These are phyloP conservation scores for Cladophialophora chaetospira DNA, from an alignment of 2,329 filamentous ascomycete genomes.

Conservation along the genomic window DNA sequence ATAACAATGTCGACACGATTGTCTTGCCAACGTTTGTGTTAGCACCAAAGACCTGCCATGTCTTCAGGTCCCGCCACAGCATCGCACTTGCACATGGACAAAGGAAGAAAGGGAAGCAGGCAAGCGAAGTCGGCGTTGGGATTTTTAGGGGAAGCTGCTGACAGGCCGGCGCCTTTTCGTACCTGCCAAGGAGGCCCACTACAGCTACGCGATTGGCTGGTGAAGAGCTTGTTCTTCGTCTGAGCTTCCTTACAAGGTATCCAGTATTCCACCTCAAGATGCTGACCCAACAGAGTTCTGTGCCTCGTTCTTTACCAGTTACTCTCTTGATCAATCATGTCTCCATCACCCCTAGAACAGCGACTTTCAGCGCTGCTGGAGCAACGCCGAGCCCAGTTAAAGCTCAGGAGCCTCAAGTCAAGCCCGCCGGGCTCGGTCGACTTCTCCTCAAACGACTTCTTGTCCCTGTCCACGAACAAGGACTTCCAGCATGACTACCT, in stretches of 20 bases:
- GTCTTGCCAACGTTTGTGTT: constrained; percentile 88
- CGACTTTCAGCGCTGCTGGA: constrained; percentile 35
- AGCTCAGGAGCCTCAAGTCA: constrained; percentile 52
- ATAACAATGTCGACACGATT: constrained; percentile 72
- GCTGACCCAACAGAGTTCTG: no score
- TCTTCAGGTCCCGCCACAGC: constrained; percentile 65
- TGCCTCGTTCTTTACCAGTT: not conserved
- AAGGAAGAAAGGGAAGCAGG: not conserved
- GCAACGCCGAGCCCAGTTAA: constrained; percentile 46
- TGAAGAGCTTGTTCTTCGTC: not conserved
- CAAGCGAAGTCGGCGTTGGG: no score
- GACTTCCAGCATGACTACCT: constrained; percentile 53
- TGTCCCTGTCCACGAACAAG: constrained; percentile 57
- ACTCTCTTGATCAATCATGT: constrained; percentile 5
- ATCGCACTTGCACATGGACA: constrained; percentile 16
- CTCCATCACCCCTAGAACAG: constrained; percentile 26
- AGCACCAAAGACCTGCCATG: constrained; percentile 77
- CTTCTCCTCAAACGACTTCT: constrained; percentile 68
- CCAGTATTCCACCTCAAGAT: not conserved
- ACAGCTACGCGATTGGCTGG: constrained; percentile 17
- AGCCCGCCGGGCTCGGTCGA: constrained; percentile 50
- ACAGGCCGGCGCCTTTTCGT: constrained; percentile 12
- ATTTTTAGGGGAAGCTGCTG: no score
- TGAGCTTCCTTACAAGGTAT: not conserved
- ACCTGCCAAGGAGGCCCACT: constrained; percentile 22